Percentiles rank a stretch among this genome's conserved stretches.
These are phyloP conservation scores for Yamadazyma oceani DNA, from an alignment of 1,139 yeast species.

Conservation along the genomic window DNA sequence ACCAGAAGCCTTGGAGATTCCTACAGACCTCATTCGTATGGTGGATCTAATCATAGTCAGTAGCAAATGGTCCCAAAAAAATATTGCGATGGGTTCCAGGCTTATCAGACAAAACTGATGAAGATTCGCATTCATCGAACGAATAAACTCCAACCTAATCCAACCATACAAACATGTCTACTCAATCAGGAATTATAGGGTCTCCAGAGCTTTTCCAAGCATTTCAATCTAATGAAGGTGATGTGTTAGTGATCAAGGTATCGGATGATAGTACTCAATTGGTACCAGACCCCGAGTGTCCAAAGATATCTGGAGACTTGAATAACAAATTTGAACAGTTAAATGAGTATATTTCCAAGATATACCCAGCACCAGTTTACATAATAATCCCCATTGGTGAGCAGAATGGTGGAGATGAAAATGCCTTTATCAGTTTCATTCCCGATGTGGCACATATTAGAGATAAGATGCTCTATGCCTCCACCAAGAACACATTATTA, in stretches of 20 bases:
- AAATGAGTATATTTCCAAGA: conserved; percentile 26
- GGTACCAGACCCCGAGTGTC: conserved; percentile 37
- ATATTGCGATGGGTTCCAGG: no score
- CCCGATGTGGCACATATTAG: conserved; percentile 86
- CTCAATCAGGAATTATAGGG: conserved; percentile 68
- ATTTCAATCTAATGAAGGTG: conserved; percentile 22
- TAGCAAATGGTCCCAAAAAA: no score
- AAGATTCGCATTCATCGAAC: background rate
- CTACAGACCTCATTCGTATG: no score
- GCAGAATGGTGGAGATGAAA: conserved; percentile 20
- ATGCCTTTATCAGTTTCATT: conserved; percentile 74
- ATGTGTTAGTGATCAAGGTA: conserved; percentile 39
- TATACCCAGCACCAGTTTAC: conserved; percentile 59
- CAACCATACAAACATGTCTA: conserved; percentile 57
- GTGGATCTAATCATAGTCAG: no score
- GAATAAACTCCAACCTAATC: no score
- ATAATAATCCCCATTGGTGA: conserved; percentile 42
- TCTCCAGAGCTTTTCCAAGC: conserved; percentile 40
- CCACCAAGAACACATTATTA: conserved; percentile 75
- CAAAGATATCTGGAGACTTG: conserved; percentile 20
- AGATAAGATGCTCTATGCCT: conserved; percentile 90
- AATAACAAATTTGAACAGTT: conserved; percentile 40
- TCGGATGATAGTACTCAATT: conserved; percentile 49
- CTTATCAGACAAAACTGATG: conserved; percentile 1
- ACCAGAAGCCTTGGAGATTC: no score